Conservation (phyloP, 2,329 filamentous ascomycete species). For the Venturia carpophila region DNA sequence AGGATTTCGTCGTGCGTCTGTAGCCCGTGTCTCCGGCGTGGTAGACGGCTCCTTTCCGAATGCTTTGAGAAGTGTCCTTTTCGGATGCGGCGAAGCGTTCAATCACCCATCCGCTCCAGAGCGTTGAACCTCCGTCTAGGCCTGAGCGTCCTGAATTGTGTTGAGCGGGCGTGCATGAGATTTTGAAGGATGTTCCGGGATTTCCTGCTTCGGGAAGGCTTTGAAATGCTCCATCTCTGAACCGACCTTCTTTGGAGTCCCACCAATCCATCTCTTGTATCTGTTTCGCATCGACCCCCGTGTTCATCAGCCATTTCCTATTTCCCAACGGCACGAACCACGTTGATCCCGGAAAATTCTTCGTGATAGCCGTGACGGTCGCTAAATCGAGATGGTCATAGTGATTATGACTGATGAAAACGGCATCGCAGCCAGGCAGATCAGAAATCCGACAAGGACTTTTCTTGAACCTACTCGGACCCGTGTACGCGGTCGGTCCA, state of each 20-base stretch:
- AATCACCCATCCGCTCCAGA: slow-evolving; percentile 17
- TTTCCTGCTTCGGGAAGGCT: not conserved
- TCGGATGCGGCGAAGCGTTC: slow-evolving; percentile 8
- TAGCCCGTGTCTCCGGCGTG: slow-evolving; percentile 19
- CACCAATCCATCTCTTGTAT: slow-evolving; percentile 18
- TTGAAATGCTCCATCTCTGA: not conserved
- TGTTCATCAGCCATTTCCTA: slow-evolving; percentile 13
- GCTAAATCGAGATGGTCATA: slow-evolving; percentile 18
- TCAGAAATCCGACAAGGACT: slow-evolving; percentile 15
- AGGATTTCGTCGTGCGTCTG: slow-evolving; percentile 12
- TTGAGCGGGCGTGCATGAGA: slow-evolving; percentile 18
- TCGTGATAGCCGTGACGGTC: not conserved
- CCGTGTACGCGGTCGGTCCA: slow-evolving; percentile 15
- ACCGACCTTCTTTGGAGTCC: slow-evolving; percentile 4
- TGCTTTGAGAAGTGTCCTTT: not conserved
- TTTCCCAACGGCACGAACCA: slow-evolving; percentile 19
- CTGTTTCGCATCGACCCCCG: slow-evolving; percentile 10
- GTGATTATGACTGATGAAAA: slow-evolving; percentile 17
- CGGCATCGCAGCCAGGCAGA: slow-evolving; percentile 16
- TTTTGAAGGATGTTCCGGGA: slow-evolving; percentile 3
- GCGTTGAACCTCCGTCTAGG: slow-evolving; percentile 8
- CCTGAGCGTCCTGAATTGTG: slow-evolving; percentile 15
- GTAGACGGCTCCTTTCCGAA: slow-evolving; percentile 15
- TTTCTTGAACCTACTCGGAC: slow-evolving; percentile 11
- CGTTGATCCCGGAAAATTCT: slow-evolving; percentile 9